Evolutionary conservation across 805 yeast genomes (phyloP), one percentile per base, ranked within the genome.

Genomic region (Kuraishia ogatae): DNA sequence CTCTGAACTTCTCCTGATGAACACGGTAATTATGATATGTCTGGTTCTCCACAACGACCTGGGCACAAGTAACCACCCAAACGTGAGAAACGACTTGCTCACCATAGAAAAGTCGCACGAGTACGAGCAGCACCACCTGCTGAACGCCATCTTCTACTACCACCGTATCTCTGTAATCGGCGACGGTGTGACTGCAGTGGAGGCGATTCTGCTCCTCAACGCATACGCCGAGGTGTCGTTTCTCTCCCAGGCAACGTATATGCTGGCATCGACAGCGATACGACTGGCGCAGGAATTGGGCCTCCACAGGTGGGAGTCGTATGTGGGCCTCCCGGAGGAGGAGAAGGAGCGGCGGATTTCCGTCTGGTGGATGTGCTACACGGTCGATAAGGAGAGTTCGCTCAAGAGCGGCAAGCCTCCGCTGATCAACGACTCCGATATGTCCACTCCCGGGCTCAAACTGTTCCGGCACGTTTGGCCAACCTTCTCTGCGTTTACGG

Each of bases 231-330:
- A 77, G 26, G 49, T 54, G 10, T 53, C 59, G 4, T 60, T 68
- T 8, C 48, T 66, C 1, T 66, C 76, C 1, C 80, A 79, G 47
- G 67, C 76, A 11, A 71, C 76, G 4, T 73, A 70, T 54, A 67
- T 73, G 52, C 59, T 81, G 19, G 63, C 74, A 3, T 64, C 80
- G 1, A 71, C 77, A 1, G 80, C 82, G 5, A 72, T 80, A 4
- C 70, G 84, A 57, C 76, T 74, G 58, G 85, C 85, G 0, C 79
- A 76, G 51, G 84, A 80, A 47, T 60, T 82, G 62, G 88, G 88
- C 0, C 68, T 86, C 6, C 81, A 84, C 59, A 67, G 82, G 53
- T 66, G 65, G 2, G 85, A 81, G 50, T 61, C 76, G 1, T 72
- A 74, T 53, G 60, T 64, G 2, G 71, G 74, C 1, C 57, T 80